phyloP scores from a whole-genome alignment of 345 rosid genomes.

The Hibiscus syriacus region DNA sequence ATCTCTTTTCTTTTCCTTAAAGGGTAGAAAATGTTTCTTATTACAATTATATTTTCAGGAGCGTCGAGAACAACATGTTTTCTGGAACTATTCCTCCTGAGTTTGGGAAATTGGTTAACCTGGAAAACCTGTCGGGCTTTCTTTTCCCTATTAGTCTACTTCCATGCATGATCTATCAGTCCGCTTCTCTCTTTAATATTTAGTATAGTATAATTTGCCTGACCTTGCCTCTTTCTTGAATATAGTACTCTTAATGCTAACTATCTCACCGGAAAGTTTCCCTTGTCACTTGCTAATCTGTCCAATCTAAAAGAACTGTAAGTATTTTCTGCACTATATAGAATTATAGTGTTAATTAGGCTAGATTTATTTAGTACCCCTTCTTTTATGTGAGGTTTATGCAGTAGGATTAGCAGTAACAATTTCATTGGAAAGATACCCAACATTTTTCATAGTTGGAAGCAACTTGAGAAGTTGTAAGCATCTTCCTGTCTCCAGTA shows the following conservation, averaged over 20 bases:
- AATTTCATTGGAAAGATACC: slow-evolving; percentile 15
- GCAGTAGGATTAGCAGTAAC: slow-evolving; percentile 20
- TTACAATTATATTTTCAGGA: not conserved
- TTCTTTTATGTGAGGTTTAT: not conserved
- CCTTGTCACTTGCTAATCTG: slow-evolving; percentile 4
- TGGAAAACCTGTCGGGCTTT: slow-evolving; percentile 11
- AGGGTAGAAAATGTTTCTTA: not conserved
- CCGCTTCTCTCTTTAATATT: not conserved
- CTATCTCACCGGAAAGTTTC: slow-evolving; percentile 9
- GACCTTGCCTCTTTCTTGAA: not conserved
- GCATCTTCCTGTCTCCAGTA: not conserved
- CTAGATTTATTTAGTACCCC: not conserved
- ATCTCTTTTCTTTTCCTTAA: not conserved
- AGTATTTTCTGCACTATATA: not conserved
- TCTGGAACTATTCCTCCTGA: slow-evolving; percentile 13
- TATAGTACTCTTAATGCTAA: slow-evolving; percentile 14
- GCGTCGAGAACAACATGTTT: slow-evolving; percentile 13
- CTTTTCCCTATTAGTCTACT: not conserved
- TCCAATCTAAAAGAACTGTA: slow-evolving; percentile 10
- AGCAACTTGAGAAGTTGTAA: slow-evolving; percentile 11
- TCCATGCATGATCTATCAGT: no score
- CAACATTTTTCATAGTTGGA: slow-evolving; percentile 7
- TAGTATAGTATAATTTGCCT: not conserved
- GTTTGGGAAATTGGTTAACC: slow-evolving; percentile 11
- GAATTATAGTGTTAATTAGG: not conserved